Evolutionary conservation across 208 protist species (phyloP), one percentile per base, ranked within the genome.

Genomic region (Acanthamoeba triangularis): DNA sequence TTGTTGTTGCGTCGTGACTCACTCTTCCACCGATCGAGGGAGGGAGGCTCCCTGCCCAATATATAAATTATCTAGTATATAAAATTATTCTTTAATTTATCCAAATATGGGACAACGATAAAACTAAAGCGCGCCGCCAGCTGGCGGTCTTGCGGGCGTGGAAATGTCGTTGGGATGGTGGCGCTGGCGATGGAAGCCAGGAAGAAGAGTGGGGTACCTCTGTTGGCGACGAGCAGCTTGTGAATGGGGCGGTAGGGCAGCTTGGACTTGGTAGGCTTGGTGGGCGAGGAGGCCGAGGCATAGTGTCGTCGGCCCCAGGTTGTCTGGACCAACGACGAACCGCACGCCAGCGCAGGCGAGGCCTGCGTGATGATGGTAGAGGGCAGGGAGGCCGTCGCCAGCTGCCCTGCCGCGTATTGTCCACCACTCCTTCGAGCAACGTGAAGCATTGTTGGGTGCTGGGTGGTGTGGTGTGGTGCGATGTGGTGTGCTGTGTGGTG

Each of bases 191-290:
- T n/a, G n/a, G n/a, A n/a, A n/a, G n/a, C n/a, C n/a, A n/a, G 23
- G 65, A 72, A 82, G 49, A 35, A n/a, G 74, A 52, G 52, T 59
- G 44, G 47, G 11, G n/a, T 61, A 61, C 78, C 78, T 87, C 78
- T 8, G 47, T 87, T 87, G 47, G 78, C 78, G 23, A 87, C 49
- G 49, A 87, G 78, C 41, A 87, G 78, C 78, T 87, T 87, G 41
- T 61, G 18, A 13, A 87, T 87, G 49, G 78, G 78, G 41, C 78
- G 78, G 30, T 87, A 87, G 49, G 78, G 78, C 28, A 87, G 78
- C 78, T 54, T 30, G 28, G 78, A 87, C 78, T 87, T 87, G 72
- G 72, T 47, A 35, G 28, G 14, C 72, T 80, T 72, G 23, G 63
- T 35, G 23, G 63, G n/a, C n/a, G 63, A n/a, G 2, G 63, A 13